These are phyloP conservation scores for Cantharellus anzutake DNA, from an alignment of 768 basidiomycete genomes.

Conservation along the genomic window DNA sequence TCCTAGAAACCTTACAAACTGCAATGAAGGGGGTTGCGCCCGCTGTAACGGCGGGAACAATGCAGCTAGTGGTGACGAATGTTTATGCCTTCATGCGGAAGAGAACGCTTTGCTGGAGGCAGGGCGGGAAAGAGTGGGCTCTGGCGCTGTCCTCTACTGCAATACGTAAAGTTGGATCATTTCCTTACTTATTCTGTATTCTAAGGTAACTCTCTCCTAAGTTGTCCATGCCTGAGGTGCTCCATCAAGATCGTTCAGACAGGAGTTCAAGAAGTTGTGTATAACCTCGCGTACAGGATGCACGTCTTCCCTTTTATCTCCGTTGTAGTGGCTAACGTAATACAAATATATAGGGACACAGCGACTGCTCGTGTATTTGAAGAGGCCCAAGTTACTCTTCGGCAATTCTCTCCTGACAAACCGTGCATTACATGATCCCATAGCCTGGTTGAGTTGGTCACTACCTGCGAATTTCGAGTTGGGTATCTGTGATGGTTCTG, in stretches of 20 bases:
- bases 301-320: conserved; percentile 21
- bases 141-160: conserved; percentile 79
- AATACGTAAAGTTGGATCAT: conserved; percentile 53
- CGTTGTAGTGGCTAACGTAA: background rate
- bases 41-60: conserved; percentile 42
- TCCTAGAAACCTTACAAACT: conserved; percentile 74
- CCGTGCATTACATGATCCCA: too few species aligned
- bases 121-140: conserved; percentile 73
- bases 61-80: conserved; percentile 40
- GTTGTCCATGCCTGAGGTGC: conserved; percentile 95
- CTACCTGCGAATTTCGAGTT: too few species aligned
- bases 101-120: conserved; percentile 94
- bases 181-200: background rate
- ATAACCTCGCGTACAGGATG: conserved; percentile 93
- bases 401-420: conserved; percentile 4
- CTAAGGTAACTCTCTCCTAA: conserved; percentile 16
- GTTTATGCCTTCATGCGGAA: conserved; percentile 91
- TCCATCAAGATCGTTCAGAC: conserved; percentile 95
- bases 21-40: conserved; percentile 77
- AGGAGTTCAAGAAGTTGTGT: conserved; percentile 81
- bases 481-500: too few species aligned
- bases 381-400: conserved; percentile 14
- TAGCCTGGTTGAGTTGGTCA: too few species aligned
- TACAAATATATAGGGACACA: conserved; percentile 10
- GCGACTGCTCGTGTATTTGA: conserved; percentile 13